Percentiles rank a stretch among this genome's conserved stretches.
Conservation (phyloP, 2,329 filamentous ascomycete species). For the Achaetomium macrosporum region DNA sequence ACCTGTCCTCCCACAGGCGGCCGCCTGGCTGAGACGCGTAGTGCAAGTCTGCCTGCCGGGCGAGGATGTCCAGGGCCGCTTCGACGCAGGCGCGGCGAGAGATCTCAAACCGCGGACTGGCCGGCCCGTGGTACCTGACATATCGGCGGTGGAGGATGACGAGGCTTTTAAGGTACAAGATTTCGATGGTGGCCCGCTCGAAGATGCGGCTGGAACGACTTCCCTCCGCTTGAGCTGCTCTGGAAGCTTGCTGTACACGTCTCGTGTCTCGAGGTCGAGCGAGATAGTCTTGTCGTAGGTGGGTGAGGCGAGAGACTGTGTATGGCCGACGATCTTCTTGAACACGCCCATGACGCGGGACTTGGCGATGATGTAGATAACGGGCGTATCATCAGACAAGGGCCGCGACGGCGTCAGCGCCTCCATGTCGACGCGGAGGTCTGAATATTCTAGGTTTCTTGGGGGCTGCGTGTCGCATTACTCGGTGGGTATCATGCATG, state of each 20-base stretch:
- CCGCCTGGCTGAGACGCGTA: slow-evolving; percentile 37
- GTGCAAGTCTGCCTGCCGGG: slow-evolving; percentile 29
- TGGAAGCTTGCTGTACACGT: background rate
- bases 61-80: slow-evolving; percentile 24
- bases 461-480: slow-evolving; percentile 34
- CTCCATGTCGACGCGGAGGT: slow-evolving; percentile 30
- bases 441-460: slow-evolving; percentile 35
- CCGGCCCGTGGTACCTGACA: slow-evolving; percentile 11
- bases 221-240: background rate
- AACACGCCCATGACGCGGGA: slow-evolving; percentile 25
- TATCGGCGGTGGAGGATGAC: slow-evolving; percentile 31
- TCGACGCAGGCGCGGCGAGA: background rate
- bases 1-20: slow-evolving; percentile 37
- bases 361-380: slow-evolving; percentile 29
- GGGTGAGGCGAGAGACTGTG: slow-evolving; percentile 1
- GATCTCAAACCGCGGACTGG: background rate
- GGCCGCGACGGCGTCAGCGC: slow-evolving; percentile 28
- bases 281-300: background rate
- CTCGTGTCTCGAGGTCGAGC: background rate
- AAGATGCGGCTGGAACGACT: slow-evolving; percentile 21
- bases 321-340: slow-evolving; percentile 23
- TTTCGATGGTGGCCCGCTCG: slow-evolving; percentile 27
- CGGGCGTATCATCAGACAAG: slow-evolving; percentile 14
- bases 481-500: slow-evolving; percentile 38
- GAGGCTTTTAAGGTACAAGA: slow-evolving; percentile 27